Conservation (phyloP, 1,284 basidiomycete genomes). For the Ceraceosorus guamensis region DNA sequence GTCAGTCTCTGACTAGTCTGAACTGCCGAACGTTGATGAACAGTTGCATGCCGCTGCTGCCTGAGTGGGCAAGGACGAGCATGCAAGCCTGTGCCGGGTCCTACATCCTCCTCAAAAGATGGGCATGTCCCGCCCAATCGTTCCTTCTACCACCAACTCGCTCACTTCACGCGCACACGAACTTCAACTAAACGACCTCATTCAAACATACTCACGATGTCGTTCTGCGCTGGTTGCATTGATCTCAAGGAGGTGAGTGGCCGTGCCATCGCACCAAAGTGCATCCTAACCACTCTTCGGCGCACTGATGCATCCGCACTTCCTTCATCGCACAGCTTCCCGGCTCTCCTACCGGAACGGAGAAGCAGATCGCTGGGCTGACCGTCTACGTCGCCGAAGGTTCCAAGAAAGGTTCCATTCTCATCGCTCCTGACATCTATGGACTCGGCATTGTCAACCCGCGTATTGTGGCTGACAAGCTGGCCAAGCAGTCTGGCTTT, state of each 20-base stretch:
- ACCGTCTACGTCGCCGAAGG: conserved; percentile 10
- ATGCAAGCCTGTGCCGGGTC: no score
- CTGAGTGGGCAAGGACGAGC: no score
- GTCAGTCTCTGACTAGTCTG: no score
- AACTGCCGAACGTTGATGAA: no score
- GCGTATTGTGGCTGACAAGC: conserved; percentile 18
- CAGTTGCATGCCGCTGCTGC: no score
- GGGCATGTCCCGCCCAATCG: no score
- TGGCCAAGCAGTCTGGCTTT: conserved; percentile 13
- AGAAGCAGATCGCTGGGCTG: conserved; percentile 9
- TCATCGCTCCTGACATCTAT: conserved; percentile 15
- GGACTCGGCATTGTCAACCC: conserved; percentile 14
- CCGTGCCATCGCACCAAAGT: no score
- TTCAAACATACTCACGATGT: conserved; percentile 3
- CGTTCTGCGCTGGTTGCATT: conserved; percentile 6
- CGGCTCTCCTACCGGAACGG: conserved; percentile 8
- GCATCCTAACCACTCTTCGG: no score
- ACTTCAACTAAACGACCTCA: not conserved
- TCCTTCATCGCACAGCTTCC: no score
- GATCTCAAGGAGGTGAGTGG: conserved; percentile 10
- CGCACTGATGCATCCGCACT: no score
- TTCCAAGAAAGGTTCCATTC: conserved; percentile 8
- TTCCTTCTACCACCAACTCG: not conserved
- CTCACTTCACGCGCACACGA: not conserved
- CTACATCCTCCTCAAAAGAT: no score